phyloP scores from a whole-genome alignment of 2,329 filamentous ascomycete species.

The Aureobasidium sp. region DNA sequence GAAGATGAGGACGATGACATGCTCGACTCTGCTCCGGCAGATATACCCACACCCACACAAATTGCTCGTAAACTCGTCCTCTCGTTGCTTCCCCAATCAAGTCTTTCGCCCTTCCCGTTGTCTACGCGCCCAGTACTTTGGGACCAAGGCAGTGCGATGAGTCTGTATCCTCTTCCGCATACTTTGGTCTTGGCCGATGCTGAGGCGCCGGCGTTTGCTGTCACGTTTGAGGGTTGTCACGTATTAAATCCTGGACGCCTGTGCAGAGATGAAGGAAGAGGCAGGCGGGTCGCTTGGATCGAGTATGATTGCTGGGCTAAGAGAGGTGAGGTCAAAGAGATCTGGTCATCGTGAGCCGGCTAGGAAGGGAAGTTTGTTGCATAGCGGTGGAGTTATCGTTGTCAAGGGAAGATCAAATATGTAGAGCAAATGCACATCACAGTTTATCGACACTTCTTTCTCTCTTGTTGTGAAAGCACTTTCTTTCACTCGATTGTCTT shows the following conservation, averaged over 20 bases:
- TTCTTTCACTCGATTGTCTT: no score
- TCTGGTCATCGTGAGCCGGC: conserved; percentile 25
- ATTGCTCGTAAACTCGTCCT: conserved; percentile 59
- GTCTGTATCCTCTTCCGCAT: conserved; percentile 83
- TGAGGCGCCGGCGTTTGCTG: conserved; percentile 71
- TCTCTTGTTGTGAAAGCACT: no score
- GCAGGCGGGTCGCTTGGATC: conserved; percentile 66
- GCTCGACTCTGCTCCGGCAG: conserved; percentile 24
- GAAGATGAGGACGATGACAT: conserved; percentile 21
- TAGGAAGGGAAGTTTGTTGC: not conserved
- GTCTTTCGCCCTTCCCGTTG: conserved; percentile 81
- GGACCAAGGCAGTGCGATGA: conserved; percentile 72
- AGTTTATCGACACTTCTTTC: not conserved
- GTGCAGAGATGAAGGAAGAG: conserved; percentile 53
- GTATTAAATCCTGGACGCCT: conserved; percentile 87
- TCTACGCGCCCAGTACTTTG: conserved; percentile 74
- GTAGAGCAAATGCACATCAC: not conserved
- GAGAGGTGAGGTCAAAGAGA: conserved; percentile 56
- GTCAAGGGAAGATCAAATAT: not conserved
- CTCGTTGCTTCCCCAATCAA: conserved; percentile 83
- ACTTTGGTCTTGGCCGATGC: conserved; percentile 76
- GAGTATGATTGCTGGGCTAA: conserved; percentile 70
- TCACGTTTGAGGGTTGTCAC: conserved; percentile 92
- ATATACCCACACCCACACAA: conserved; percentile 11
- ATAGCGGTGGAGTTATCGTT: not conserved